Evolutionary conservation across 2,329 filamentous ascomycete species (phyloP), one percentile per base, ranked within the genome.

Genomic region (Pseudopyrenochaeta lycopersici): DNA sequence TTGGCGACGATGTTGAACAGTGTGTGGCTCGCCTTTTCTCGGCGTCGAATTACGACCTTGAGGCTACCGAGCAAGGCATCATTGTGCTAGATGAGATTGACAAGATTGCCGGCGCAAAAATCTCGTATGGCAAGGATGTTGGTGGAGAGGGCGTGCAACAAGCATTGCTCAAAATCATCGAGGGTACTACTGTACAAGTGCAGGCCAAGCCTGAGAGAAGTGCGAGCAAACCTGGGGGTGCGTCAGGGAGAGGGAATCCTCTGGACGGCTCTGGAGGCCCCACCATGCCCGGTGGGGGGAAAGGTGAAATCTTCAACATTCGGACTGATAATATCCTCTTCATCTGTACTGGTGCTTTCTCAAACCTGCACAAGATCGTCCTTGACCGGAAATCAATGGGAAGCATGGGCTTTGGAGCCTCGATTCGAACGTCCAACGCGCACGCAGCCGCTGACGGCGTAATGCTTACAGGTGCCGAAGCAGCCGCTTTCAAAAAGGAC

Each of bases 311-410:
- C 4, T 88, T 84, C 75, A 88, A 91, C 50, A 88, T 97, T 52
- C 90, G 95, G 66, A 99, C 95, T 0, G 93, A 92, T 61, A 97
- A 98, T 66, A 98, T 99, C 54, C 84, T 99, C 23, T 99, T 99
- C 77, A 92, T 99, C 36, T 97, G 95, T 74, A 96, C 93, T 11
- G 95, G 95, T 15, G 95, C 95, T 15, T 99, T 99, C 72, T 90
- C 96, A 31, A 94, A 93, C 2, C 82, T 98, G 1, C 91, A 97
- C 68, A 97, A 96, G 73, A 85, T 90, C 30, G 86, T 99, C 43
- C 82, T 96, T 54, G 90, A 92, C 53, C 88, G 95, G n/a, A 89
- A 98, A 39, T 89, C 92, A 11, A 92, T 90, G 69, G 87, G 88
- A 10, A 90, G 91, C 2, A 94, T 99, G 63, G 95, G 95, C 0